These are phyloP conservation scores for Yamadazyma friedrichii DNA, from an alignment of 1,139 yeast species.

Conservation along the genomic window DNA sequence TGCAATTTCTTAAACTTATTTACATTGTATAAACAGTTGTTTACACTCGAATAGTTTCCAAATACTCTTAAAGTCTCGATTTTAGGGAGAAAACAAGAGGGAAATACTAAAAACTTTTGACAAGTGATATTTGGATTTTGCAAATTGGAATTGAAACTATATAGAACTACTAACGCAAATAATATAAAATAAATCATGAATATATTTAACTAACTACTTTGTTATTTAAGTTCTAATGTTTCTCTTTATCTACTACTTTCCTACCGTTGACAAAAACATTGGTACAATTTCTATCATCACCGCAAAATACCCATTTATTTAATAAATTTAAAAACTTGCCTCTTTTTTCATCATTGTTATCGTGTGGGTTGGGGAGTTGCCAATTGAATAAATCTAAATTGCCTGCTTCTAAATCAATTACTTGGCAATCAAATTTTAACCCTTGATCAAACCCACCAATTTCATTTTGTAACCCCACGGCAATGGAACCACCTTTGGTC, in stretches of 20 bases:
- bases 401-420: conserved; percentile 55
- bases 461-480: conserved; percentile 54
- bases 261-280: conserved; percentile 85
- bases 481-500: conserved; percentile 88
- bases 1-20: too few species aligned
- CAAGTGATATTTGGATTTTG: too few species aligned
- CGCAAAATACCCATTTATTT: conserved; percentile 92
- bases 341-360: conserved; percentile 20
- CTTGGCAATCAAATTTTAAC: conserved; percentile 81
- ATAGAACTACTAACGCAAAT: too few species aligned
- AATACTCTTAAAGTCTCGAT: too few species aligned
- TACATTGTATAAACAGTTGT: too few species aligned
- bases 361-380: conserved; percentile 40
- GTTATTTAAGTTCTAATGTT: neutral
- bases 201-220: too few species aligned
- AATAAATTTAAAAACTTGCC: conserved; percentile 49
- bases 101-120: too few species aligned
- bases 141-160: too few species aligned
- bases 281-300: conserved; percentile 86
- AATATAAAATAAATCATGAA: too few species aligned
- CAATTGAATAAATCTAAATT: conserved; percentile 73
- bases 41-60: too few species aligned
- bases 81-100: too few species aligned
- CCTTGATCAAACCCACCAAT: conserved; percentile 77
- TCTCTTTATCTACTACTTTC: conserved; percentile 44